Base-by-base conservation (phyloP, 169 alveolate species). In the Perkinsus olseni region DNA sequence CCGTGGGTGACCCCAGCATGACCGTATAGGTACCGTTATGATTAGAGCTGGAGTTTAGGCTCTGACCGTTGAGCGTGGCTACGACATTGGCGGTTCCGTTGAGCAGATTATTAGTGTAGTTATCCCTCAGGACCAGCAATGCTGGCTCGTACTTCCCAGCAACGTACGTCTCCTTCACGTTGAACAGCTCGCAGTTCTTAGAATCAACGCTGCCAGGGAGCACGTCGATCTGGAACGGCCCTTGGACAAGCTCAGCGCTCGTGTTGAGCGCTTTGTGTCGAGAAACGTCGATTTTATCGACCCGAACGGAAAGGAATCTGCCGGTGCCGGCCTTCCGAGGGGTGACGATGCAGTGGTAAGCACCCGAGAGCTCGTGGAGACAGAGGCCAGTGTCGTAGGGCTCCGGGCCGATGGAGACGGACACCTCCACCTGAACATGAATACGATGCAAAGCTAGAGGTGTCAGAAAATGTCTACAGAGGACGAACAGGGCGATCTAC, bases 101-200 rank as follows among this genome's bases (percentile, higher is more conserved):
- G 74, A 91, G 37, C 74, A 91, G 74, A 24, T 91, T 39, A 51
- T 91, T 91, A 0, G 48, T 45, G 93, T 39, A 91, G n/a, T 28
- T 20, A 39, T 91, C 93, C 6, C 62, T 24, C 93, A 48, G 37
- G 82, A 39, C 40, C 82, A 91, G 74, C 93, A 91, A 39, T 39
- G 62, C 93, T 31, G 93, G 82, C 39, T 91, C 74, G 82, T 31
- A 36, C 74, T 74, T 91, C 40, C 93, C 93, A 4, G 93, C 93
- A 13, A 91, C 62, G n/a, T 91, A 91, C 39, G 39, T 91, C n/a
- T 40, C 39, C 40, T 38, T 48, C 74, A 40, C 74, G 74, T n/a
- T 8, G 38, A 39, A 31, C 6, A 91, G 40, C 74, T 48, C 62
- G 36, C 74, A 40, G 82, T 21, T 91, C 39, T 37, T 39, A 0